These are phyloP conservation scores for Eucalyptus caleyi DNA, from an alignment of 345 rosid genomes.

Conservation along the genomic window DNA sequence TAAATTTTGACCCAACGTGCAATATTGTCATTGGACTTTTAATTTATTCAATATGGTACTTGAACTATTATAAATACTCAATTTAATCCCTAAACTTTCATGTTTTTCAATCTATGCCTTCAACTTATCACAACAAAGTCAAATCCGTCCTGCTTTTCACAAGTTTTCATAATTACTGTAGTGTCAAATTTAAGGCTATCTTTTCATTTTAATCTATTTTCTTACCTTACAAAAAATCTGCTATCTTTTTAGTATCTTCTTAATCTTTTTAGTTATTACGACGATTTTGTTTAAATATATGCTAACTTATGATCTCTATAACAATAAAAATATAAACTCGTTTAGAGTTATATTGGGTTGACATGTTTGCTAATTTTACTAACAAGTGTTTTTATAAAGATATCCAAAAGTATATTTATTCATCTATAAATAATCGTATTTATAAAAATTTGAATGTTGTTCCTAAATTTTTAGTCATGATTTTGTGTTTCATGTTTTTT, in stretches of 20 bases:
- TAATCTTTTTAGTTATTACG: not conserved
- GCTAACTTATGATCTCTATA: not conserved
- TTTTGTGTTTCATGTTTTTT: not conserved
- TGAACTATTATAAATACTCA: not conserved
- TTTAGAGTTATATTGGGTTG: not conserved
- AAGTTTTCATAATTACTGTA: not conserved
- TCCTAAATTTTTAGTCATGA: not conserved
- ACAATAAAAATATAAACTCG: not conserved
- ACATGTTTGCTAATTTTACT: not conserved
- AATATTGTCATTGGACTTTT: not conserved
- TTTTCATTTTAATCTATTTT: not conserved
- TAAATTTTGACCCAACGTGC: not conserved
- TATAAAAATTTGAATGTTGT: not conserved
- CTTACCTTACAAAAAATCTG: not conserved
- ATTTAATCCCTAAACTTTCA: not conserved
- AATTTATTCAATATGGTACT: not conserved
- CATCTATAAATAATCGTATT: not conserved
- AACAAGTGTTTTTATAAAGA: not conserved
- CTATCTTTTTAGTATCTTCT: not conserved
- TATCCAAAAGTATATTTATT: not conserved
- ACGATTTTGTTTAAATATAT: not conserved
- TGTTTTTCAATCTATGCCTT: not conserved
- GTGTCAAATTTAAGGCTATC: not conserved
- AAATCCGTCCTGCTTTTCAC: not conserved
- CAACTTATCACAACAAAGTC: not conserved